Percentiles rank a stretch among this genome's conserved stretches.
These are phyloP conservation scores for Phyllosticta ampelicida DNA, from an alignment of 2,329 filamentous ascomycete species.

Conservation along the genomic window DNA sequence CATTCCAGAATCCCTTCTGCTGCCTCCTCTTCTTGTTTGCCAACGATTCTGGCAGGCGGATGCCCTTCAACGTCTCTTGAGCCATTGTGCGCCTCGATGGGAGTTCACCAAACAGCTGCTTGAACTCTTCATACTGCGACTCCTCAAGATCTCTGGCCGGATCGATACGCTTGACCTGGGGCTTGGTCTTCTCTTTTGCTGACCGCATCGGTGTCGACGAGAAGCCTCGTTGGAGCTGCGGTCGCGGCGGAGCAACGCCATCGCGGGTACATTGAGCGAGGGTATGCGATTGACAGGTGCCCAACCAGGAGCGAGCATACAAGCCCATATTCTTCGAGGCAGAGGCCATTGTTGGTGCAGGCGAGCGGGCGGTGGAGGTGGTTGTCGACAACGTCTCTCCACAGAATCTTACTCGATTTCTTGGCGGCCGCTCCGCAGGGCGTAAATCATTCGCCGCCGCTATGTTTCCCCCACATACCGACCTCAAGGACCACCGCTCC, in stretches of 20 bases:
- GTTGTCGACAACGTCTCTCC: conserved; percentile 1
- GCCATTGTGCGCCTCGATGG: background rate
- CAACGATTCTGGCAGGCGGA: background rate
- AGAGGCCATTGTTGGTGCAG: conserved; percentile 8
- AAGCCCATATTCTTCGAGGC: conserved; percentile 8
- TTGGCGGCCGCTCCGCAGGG: background rate
- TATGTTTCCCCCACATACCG: background rate
- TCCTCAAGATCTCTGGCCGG: background rate
- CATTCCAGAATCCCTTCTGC: conserved; percentile 25
- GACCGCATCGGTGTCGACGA: background rate
- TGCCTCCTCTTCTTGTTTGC: conserved; percentile 4
- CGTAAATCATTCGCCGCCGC: background rate
- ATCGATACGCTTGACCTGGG: background rate
- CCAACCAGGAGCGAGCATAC: conserved; percentile 1
- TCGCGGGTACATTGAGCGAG: background rate
- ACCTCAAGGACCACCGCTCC: background rate
- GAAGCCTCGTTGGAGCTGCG: conserved; percentile 9
- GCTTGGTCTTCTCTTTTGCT: conserved; percentile 4
- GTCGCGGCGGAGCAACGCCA: background rate
- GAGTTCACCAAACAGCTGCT: conserved; percentile 6
- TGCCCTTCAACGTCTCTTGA: background rate
- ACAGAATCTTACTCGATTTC: conserved; percentile 7
- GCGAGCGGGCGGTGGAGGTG: background rate
- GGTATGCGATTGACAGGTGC: background rate
- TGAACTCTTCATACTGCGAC: conserved; percentile 4